Evolutionary conservation across 768 basidiomycete genomes (phyloP).

Genomic region (Phylloporus sp.): DNA sequence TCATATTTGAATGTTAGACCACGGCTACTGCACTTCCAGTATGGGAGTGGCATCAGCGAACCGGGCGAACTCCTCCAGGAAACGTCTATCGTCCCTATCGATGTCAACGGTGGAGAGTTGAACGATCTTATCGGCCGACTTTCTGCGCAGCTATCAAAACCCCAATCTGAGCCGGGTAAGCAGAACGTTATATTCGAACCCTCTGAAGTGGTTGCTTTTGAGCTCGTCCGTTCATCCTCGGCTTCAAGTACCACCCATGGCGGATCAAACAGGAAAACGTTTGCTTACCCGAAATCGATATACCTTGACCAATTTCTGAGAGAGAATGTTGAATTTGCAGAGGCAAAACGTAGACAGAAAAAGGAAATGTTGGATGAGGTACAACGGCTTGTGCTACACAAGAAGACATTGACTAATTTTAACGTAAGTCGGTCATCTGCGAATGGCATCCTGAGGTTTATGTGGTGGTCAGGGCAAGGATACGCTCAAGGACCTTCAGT

Average conservation of each 20-base stretch:
- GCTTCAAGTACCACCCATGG: constrained; percentile 12
- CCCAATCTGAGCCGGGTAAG: constrained; percentile 24
- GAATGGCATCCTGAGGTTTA: not conserved
- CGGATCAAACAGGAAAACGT: constrained; percentile 31
- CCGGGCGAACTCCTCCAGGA: constrained; percentile 30
- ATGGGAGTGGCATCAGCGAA: constrained; percentile 43
- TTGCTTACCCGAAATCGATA: constrained; percentile 60
- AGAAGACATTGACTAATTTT: constrained; percentile 44
- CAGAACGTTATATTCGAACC: constrained; percentile 61
- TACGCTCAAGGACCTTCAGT: constrained; percentile 55
- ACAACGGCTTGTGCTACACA: constrained; percentile 42
- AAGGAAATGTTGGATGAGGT: constrained; percentile 46
- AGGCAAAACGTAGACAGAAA: constrained; percentile 32
- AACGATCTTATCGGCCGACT: constrained; percentile 58
- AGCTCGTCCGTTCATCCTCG: constrained; percentile 34
- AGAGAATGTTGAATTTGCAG: constrained; percentile 47
- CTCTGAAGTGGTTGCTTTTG: constrained; percentile 62
- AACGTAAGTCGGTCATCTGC: constrained; percentile 44
- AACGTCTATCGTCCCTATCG: constrained; percentile 51
- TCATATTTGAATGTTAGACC: constrained; percentile 16
- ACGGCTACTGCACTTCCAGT: constrained; percentile 53
- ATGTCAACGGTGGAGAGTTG: constrained; percentile 39
- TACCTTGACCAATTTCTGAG: constrained; percentile 72
- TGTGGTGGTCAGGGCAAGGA: constrained; percentile 50
- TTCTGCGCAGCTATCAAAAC: constrained; percentile 33